A percentile compares a stretch with the other conserved stretches of the same genome.
Conservation (phyloP, 345 rosid species). For the Hevea brasiliensis region DNA sequence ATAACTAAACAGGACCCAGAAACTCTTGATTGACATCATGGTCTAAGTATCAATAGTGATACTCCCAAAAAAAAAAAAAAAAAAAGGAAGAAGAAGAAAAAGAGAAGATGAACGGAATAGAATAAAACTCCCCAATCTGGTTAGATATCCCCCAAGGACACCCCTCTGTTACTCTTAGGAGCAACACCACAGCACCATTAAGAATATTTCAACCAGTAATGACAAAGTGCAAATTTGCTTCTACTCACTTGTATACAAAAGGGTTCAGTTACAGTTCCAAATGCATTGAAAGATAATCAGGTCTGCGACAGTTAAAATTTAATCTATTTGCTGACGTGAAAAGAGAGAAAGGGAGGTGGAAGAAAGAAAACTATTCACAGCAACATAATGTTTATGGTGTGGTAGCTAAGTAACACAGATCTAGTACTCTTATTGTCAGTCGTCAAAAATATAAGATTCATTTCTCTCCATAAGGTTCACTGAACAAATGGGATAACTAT, state of each 20-base stretch:
- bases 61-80: too few species aligned
- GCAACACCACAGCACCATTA: too few species aligned
- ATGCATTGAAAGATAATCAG: not conserved
- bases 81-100: not conserved
- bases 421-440: not conserved
- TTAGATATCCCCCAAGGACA: not conserved
- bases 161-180: not conserved
- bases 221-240: not conserved
- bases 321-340: not conserved
- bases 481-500: not conserved
- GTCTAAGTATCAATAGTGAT: not conserved
- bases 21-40: not conserved
- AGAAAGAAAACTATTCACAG: not conserved
- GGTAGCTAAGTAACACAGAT: not conserved
- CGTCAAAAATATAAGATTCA: too few species aligned
- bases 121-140: not conserved
- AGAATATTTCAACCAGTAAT: not conserved
- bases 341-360: not conserved
- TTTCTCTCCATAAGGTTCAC: not conserved
- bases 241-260: not conserved
- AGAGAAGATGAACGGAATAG: not conserved
- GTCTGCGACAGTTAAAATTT: not conserved
- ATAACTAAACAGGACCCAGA: not conserved
- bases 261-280: not conserved
- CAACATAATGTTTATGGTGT: not conserved